These are phyloP conservation scores for Pugionium cornutum DNA, from an alignment of 345 rosid species.

Conservation along the genomic window DNA sequence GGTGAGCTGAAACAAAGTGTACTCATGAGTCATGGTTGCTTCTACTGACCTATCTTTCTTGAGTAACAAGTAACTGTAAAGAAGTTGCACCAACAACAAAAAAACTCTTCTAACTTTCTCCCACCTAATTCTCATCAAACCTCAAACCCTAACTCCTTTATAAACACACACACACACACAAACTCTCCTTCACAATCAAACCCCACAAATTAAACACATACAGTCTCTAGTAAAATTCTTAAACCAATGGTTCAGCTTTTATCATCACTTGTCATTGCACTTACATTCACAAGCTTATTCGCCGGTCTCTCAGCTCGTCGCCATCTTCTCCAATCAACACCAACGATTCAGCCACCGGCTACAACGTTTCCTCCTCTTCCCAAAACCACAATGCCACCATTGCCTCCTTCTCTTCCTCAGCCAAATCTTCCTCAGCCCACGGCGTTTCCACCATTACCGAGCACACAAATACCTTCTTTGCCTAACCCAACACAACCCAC, in stretches of 20 bases:
- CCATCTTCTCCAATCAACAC: conserved; percentile 38
- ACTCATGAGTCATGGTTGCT: neutral
- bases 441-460: conserved; percentile 28
- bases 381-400: conserved; percentile 25
- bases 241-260: conserved; percentile 18
- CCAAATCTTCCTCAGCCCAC: conserved; percentile 32
- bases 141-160: conserved; percentile 20
- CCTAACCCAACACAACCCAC: conserved; percentile 37
- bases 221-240: neutral
- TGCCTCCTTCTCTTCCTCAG: conserved; percentile 24
- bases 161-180: conserved; percentile 17
- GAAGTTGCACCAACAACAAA: conserved; percentile 29
- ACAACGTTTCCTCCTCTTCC: conserved; percentile 36
- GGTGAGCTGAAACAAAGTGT: neutral
- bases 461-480: conserved; percentile 29
- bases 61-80: conserved; percentile 15
- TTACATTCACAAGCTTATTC: conserved; percentile 38
- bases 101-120: neutral
- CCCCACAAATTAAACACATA: neutral
- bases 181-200: conserved; percentile 19
- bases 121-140: conserved; percentile 33
- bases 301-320: conserved; percentile 30
- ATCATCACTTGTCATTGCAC: conserved; percentile 31
- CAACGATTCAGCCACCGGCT: conserved; percentile 29
- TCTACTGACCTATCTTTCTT: conserved; percentile 16